Evolutionary conservation across 2,329 filamentous ascomycete species (phyloP), one percentile per base, ranked within the genome.

Genomic region (Colletotrichum sp.): DNA sequence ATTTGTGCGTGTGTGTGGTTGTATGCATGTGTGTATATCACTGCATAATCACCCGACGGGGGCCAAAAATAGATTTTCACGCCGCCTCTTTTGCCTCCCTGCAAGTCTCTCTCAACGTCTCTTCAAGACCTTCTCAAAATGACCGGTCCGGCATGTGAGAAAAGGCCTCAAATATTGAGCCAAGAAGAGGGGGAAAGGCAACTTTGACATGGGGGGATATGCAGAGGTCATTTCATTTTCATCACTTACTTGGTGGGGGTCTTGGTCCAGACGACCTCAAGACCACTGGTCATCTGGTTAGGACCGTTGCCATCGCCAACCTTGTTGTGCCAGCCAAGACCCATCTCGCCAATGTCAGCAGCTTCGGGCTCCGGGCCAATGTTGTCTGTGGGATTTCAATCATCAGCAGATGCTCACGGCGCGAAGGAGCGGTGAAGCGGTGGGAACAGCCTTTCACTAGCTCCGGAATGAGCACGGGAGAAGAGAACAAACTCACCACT

Each of bases 211-310:
- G 60, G 68, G 16, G 26, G 26, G 21, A 16, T 6, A 76, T 74
- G 71, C 64, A 66, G 24, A 55, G 32, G 39, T 36, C 24, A 64
- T 30, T 44, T 64, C 44, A 62, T 62, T 30, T 49, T 44, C 28
- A 60, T 76, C 49, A 75, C 71, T 76, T 70, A 76, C 87, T 95
- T 92, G 79, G 90, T 92, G 3, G 94, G 94, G 24, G 92, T 94
- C 83, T 89, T 92, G 80, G 94, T 95, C 94, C 94, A 96, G 83
- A 89, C 95, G 62, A 96, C 94, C 85, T 96, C 94, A 4, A 96
- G 89, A 68, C 94, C 94, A 79, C 90, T 93, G 78, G 94, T 96
- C 86, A 95, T 95, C 83, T 93, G 89, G 82, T 96, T 88, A 30
- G 90, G 87, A n/a, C 93, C 94, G 81, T 93, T 94, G 80, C 94